A percentile compares a stretch with the other conserved stretches of the same genome.
These are phyloP conservation scores for Arachnomyces sp. DNA, from an alignment of 2,329 filamentous ascomycete species.

Conservation along the genomic window DNA sequence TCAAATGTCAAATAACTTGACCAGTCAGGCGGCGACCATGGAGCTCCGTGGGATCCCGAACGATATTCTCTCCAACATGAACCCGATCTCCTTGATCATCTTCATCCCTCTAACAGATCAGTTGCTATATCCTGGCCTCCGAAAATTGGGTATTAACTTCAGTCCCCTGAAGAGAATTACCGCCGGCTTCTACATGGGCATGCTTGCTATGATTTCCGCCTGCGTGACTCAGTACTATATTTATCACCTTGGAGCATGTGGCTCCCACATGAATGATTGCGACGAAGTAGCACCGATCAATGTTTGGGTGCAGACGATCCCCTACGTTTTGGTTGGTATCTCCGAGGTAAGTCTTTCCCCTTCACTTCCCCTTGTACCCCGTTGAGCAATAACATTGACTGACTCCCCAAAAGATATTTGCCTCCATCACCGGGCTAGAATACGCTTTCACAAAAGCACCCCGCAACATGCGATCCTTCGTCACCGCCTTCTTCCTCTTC, in stretches of 20 bases:
- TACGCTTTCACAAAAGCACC: slow-evolving; percentile 73
- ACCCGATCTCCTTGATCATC: slow-evolving; percentile 47
- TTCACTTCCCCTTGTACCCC: no score
- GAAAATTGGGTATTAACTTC: slow-evolving; percentile 41
- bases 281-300: slow-evolving; percentile 52
- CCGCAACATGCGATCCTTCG: slow-evolving; percentile 72
- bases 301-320: slow-evolving; percentile 49
- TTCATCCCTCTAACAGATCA: slow-evolving; percentile 49
- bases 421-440: slow-evolving; percentile 58
- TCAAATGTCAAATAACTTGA: slow-evolving; percentile 50
- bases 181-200: slow-evolving; percentile 43
- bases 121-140: slow-evolving; percentile 45
- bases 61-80: slow-evolving; percentile 49
- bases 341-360: no score
- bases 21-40: slow-evolving; percentile 50
- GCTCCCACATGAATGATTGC: slow-evolving; percentile 49
- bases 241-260: slow-evolving; percentile 58
- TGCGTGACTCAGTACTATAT: slow-evolving; percentile 44
- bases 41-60: slow-evolving; percentile 47
- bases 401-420: no score
- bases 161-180: slow-evolving; percentile 49
- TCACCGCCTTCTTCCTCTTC: slow-evolving; percentile 61
- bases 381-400: no score
- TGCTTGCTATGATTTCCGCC: slow-evolving; percentile 43
- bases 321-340: slow-evolving; percentile 48